Evolutionary conservation across 306 rosid species (phyloP), one percentile per base, ranked within the genome.

Genomic region (Luffa aegyptiaca): DNA sequence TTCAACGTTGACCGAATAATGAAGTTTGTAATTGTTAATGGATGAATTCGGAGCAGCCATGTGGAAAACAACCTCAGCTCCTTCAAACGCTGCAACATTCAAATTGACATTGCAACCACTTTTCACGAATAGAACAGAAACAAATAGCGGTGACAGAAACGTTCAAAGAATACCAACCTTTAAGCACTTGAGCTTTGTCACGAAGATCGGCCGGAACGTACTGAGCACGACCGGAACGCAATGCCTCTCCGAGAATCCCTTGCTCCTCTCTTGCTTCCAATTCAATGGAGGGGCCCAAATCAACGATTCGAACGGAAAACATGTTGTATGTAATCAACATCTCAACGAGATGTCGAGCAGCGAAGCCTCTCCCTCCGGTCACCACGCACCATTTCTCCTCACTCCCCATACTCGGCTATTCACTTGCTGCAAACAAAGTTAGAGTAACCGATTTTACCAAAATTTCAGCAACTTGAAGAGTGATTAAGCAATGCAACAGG

Each of bases 11-110:
- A 96, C 99, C 2, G 98, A 90, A 81, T 82, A 83, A 84, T 96
- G 99, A 41, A 96, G 92, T 90, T 91, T 87, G 86, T 83, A 82
- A 49, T 82, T 86, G 84, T 96, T 96, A 72, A 96, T 90, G 37
- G 98, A 93, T 7, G 99, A 93, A 62, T 93, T 88, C 0, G 99
- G 99, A 64, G 99, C 99, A 76, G 99, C 99, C 99, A 93, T 91
- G 78, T 96, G 99, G 79, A 93, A 96, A 78, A 93, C 99, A 71
- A 80, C 94, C 83, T 96, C 98, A 56, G 83, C 97, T 55, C 97
- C 99, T 79, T 90, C 88, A 51, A 85, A 89, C 18, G 93, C 99
- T 95, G 85, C 76, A 88, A 0, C 20, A 51, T 49, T 35, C 77
- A 83, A 58, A 52, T 48, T 8, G 39, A 61, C 63, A 73, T 49